These are phyloP conservation scores for Fusarium sarcochroum DNA, from an alignment of 2,329 filamentous ascomycete species.

Conservation along the genomic window DNA sequence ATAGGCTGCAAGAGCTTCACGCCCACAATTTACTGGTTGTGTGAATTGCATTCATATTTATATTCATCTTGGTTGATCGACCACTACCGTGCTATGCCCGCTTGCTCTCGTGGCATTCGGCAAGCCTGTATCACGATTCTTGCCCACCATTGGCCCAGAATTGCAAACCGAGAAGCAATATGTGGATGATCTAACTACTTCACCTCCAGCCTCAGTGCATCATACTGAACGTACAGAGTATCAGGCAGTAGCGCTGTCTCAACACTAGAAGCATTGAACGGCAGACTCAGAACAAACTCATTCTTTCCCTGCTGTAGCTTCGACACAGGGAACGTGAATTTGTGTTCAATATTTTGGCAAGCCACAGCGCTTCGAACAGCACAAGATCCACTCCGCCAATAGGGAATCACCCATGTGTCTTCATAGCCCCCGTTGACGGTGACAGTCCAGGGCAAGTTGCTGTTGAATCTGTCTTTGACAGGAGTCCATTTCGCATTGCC, in stretches of 20 bases:
- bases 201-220: conserved; percentile 71
- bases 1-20: too few relatives aligned
- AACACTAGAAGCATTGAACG: conserved; percentile 69
- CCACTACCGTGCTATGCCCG: too few relatives aligned
- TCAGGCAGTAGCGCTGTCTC: conserved; percentile 69
- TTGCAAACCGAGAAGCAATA: background rate
- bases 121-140: too few relatives aligned
- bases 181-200: conserved; percentile 4
- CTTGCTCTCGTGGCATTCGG: too few relatives aligned
- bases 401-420: conserved; percentile 69
- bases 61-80: too few relatives aligned
- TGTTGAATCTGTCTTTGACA: conserved; percentile 8
- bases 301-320: conserved; percentile 65
- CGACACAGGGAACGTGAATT: conserved; percentile 66
- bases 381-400: conserved; percentile 60
- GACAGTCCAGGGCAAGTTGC: conserved; percentile 47
- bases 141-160: too few relatives aligned
- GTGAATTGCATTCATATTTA: too few relatives aligned
- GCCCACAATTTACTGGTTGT: too few relatives aligned
- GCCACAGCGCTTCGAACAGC: conserved; percentile 70
- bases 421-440: conserved; percentile 55
- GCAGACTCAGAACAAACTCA: conserved; percentile 68
- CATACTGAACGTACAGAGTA: conserved; percentile 73
- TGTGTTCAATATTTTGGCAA: conserved; percentile 72
- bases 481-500: conserved; percentile 41